Conservation (phyloP, 495 filamentous ascomycete species). For the Melanomma pulvis-pyrius region DNA sequence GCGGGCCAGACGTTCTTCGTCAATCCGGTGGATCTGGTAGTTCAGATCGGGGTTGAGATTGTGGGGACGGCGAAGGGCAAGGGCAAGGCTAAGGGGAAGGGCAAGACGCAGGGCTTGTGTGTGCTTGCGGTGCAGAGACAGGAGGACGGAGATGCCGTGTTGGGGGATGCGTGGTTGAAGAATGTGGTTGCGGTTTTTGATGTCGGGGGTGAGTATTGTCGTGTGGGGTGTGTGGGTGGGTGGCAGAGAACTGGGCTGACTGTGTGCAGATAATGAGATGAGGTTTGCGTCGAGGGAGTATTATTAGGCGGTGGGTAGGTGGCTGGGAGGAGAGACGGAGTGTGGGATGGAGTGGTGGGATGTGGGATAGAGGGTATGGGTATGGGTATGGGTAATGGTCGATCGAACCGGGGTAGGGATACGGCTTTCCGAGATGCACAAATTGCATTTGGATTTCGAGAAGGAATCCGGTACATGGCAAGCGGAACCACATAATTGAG, state of each 20-base stretch:
- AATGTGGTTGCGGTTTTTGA: constrained; percentile 66
- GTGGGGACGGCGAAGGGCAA: background rate
- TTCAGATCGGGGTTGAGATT: constrained; percentile 39
- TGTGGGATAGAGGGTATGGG: no score
- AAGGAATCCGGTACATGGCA: no score
- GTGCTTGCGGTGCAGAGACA: constrained; percentile 9
- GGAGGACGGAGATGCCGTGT: constrained; percentile 45
- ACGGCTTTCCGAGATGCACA: no score
- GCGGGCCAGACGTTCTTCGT: constrained; percentile 54
- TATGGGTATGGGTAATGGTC: no score
- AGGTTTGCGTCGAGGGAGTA: constrained; percentile 45
- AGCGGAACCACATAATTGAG: no score
- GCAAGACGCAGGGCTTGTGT: background rate
- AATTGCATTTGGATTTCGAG: no score
- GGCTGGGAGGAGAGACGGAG: background rate
- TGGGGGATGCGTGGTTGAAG: constrained; percentile 67
- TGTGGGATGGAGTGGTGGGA: background rate
- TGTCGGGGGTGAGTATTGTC: constrained; percentile 50
- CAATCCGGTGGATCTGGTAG: constrained; percentile 60
- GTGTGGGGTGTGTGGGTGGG: background rate
- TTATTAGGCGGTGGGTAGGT: background rate
- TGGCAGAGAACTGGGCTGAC: background rate
- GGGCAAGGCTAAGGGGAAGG: background rate
- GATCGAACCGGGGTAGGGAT: no score
- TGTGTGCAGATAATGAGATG: constrained; percentile 47